A percentile compares a stretch with the other conserved stretches of the same genome.
These are phyloP conservation scores for Cyclotella baltica DNA, from an alignment of 108 stramenopile species.

Conservation along the genomic window DNA sequence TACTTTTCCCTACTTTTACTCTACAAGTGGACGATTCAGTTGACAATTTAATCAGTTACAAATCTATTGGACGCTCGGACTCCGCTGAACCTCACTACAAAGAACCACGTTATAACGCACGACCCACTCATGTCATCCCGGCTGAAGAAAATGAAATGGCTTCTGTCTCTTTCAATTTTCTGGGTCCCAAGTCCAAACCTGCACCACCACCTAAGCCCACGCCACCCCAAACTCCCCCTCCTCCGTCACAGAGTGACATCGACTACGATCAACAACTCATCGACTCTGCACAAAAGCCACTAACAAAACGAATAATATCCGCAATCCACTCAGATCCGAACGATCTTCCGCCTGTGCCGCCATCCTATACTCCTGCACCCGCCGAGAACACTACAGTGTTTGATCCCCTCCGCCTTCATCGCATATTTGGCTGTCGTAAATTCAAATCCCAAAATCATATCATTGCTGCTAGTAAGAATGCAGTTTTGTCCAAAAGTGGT, in stretches of 20 bases:
- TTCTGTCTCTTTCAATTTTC: too few species aligned
- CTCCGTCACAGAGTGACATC: too few species aligned
- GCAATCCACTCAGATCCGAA: neutral
- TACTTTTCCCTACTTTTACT: too few species aligned
- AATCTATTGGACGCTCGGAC: neutral
- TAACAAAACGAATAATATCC: neutral
- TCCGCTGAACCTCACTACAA: neutral
- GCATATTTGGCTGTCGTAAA: too few species aligned
- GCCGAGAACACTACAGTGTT: too few species aligned
- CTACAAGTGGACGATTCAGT: slow-evolving; percentile 1
- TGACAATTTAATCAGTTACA: slow-evolving; percentile 6
- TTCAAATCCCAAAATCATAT: too few species aligned
- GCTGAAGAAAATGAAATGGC: too few species aligned
- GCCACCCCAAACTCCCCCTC: too few species aligned
- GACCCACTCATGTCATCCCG: neutral
- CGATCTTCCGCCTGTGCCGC: neutral
- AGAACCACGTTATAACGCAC: neutral
- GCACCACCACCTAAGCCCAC: too few species aligned
- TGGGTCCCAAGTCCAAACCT: too few species aligned
- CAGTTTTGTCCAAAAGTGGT: neutral
- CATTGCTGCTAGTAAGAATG: slow-evolving; percentile 10
- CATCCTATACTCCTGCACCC: slow-evolving; percentile 1
- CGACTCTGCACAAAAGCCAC: neutral
- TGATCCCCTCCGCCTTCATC: too few species aligned
- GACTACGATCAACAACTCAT: neutral